Percentiles rank a stretch among this genome's conserved stretches.
Conservation (phyloP, 345 rosid species). For the Eucalyptus cloeziana region DNA sequence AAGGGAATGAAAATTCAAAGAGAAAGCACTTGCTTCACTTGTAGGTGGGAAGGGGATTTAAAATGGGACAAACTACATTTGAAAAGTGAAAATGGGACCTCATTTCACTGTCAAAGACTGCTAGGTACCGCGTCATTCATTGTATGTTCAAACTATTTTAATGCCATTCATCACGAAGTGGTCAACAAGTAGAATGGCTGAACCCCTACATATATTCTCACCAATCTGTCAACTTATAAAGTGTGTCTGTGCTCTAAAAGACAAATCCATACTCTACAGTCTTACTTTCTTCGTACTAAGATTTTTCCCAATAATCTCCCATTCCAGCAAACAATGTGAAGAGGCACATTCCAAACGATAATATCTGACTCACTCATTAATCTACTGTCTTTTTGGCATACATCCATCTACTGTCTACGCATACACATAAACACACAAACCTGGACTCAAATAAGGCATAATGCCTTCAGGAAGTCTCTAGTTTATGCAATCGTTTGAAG, state of each 20-base stretch:
- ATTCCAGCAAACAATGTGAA: neutral
- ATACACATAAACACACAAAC: neutral
- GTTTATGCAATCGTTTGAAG: neutral
- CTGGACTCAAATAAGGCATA: neutral
- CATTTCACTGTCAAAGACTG: neutral
- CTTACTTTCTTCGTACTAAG: neutral
- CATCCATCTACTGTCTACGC: neutral
- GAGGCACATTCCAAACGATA: neutral
- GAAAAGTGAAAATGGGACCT: neutral
- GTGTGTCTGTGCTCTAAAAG: neutral
- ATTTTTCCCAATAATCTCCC: neutral
- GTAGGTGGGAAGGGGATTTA: neutral
- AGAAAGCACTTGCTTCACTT: neutral
- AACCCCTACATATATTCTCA: neutral
- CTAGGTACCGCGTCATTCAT: neutral
- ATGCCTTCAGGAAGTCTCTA: neutral
- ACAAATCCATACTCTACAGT: neutral
- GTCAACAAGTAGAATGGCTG: neutral
- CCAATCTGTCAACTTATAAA: neutral
- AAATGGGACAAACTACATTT: neutral
- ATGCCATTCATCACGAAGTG: neutral
- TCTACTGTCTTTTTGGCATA: neutral
- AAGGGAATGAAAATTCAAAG: neutral
- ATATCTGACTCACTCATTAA: neutral
- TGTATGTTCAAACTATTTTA: neutral